These are phyloP conservation scores for Globisporangium carolinianum DNA, from an alignment of 352 stramenopile species.

Conservation along the genomic window DNA sequence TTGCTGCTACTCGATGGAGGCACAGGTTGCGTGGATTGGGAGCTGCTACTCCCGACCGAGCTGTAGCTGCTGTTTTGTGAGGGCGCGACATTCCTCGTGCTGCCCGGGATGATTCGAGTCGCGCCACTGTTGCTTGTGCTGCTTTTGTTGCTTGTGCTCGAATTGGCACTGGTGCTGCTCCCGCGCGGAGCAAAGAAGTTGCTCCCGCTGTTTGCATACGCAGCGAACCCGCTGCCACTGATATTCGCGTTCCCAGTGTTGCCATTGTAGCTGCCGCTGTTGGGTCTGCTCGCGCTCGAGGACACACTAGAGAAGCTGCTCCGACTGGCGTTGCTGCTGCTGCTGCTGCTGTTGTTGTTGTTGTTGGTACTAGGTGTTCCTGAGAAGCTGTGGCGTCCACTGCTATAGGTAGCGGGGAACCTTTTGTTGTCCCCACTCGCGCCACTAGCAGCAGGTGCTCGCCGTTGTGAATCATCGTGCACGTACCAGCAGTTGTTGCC, in stretches of 20 bases:
- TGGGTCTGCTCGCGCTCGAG: neutral
- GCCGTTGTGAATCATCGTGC: conserved; percentile 2
- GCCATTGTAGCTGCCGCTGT: neutral
- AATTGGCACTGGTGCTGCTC: neutral
- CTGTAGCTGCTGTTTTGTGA: neutral
- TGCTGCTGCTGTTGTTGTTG: conserved; percentile 3
- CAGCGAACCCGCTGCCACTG: neutral
- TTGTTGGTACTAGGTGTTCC: neutral
- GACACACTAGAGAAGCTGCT: neutral
- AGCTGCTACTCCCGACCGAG: neutral
- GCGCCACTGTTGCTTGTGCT: neutral
- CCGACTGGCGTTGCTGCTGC: neutral
- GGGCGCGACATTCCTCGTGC: neutral
- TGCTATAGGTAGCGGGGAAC: neutral
- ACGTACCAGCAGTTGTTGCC: conserved; percentile 7
- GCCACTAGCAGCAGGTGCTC: neutral
- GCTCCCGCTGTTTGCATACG: neutral
- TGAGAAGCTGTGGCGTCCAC: neutral
- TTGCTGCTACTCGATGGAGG: too few species aligned
- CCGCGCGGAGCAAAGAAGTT: neutral
- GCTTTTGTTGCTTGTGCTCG: neutral
- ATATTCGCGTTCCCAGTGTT: neutral
- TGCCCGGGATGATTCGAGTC: neutral
- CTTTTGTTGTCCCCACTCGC: neutral
- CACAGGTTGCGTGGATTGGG: neutral